A percentile compares a stretch with the other conserved stretches of the same genome.
phyloP scores from a whole-genome alignment of 2,329 filamentous ascomycete species.

The Dothiorella sarmentorum region DNA sequence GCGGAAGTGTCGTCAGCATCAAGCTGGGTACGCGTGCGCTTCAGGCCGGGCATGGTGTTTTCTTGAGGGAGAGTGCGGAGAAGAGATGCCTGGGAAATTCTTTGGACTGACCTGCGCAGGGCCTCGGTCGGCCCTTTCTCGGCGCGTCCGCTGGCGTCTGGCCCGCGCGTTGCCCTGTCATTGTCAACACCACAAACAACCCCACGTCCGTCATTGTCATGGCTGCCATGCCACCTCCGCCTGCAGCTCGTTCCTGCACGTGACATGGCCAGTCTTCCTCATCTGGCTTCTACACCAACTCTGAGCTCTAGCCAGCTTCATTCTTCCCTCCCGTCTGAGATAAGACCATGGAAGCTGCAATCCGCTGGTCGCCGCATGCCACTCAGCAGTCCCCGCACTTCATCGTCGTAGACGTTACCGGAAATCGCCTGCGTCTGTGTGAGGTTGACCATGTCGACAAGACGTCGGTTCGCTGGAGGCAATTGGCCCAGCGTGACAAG shows the following conservation, averaged over 20 bases:
- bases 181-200: not conserved
- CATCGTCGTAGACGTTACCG: slow-evolving; percentile 59
- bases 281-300: not conserved
- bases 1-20: not conserved
- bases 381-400: slow-evolving; percentile 53
- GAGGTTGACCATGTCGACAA: slow-evolving; percentile 40
- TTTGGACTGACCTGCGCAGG: slow-evolving; percentile 8
- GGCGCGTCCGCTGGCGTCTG: not conserved
- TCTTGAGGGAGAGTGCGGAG: not conserved
- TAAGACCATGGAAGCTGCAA: slow-evolving; percentile 58
- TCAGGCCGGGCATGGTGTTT: slow-evolving; percentile 10
- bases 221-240: not conserved
- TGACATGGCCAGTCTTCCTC: slow-evolving; percentile 3
- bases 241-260: slow-evolving; percentile 2
- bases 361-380: slow-evolving; percentile 62
- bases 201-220: not conserved
- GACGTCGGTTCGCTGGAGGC: slow-evolving; percentile 49
- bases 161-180: not conserved
- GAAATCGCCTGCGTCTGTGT: slow-evolving; percentile 58
- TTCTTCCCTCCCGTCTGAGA: not conserved
- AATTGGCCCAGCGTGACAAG: slow-evolving; percentile 52
- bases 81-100: slow-evolving; percentile 1
- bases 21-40: not conserved
- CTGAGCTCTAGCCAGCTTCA: not conserved
- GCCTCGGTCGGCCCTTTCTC: not conserved